These are phyloP conservation scores for Melanopsichium pennsylvanicum DNA, from an alignment of 1,284 basidiomycete species.

Conservation along the genomic window DNA sequence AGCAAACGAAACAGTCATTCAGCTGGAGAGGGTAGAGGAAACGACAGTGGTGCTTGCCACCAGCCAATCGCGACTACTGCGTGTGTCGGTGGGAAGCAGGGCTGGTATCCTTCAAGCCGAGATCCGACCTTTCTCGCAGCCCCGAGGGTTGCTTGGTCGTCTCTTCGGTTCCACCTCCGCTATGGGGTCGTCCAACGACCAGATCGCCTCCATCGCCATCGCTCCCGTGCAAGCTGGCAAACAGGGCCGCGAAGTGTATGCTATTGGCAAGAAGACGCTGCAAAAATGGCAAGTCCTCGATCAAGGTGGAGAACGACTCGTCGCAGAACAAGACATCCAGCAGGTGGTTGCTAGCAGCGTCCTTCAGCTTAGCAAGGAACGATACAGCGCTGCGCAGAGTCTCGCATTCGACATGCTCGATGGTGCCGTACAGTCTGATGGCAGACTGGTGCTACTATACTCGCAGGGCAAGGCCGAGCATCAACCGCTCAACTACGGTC, in stretches of 20 bases:
- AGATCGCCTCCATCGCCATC: conserved; percentile 47
- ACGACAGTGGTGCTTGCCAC: conserved; percentile 44
- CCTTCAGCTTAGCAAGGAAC: conserved; percentile 40
- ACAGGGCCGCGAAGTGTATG: conserved; percentile 46
- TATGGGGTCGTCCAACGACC: conserved; percentile 34
- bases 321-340: conserved; percentile 59
- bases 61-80: conserved; percentile 47
- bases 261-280: conserved; percentile 49
- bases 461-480: conserved; percentile 28
- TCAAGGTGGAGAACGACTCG: conserved; percentile 49
- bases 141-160: conserved; percentile 54
- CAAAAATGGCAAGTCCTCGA: conserved; percentile 62
- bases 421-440: conserved; percentile 37
- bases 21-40: conserved; percentile 43
- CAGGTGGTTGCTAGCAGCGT: conserved; percentile 50
- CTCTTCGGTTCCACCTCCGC: conserved; percentile 50
- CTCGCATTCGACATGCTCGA: conserved; percentile 34
- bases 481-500: conserved; percentile 38
- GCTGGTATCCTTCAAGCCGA: conserved; percentile 48
- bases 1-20: conserved; percentile 35
- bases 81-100: conserved; percentile 40
- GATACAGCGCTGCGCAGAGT: conserved; percentile 48
- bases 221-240: conserved; percentile 25
- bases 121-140: conserved; percentile 48
- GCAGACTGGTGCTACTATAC: conserved; percentile 46